phyloP scores from a whole-genome alignment of 306 rosid species.

The Cajanus cajan region DNA sequence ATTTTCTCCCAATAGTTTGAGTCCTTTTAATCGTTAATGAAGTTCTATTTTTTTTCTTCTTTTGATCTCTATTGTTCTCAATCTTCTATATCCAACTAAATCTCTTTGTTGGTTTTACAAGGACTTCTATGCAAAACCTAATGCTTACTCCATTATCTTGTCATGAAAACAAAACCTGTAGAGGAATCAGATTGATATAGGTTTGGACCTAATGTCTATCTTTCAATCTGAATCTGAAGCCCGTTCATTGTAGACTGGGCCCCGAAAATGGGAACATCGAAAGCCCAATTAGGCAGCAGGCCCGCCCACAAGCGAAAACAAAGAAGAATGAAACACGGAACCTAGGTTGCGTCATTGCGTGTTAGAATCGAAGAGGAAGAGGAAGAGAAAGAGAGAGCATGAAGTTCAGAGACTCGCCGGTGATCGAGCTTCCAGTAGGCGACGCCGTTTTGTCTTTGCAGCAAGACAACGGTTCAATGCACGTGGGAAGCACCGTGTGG shows the following conservation, averaged over 20 bases:
- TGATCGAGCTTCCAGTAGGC: slow-evolving; percentile 71
- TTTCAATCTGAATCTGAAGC: too few relatives aligned
- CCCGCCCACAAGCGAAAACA: background rate
- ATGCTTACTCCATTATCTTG: too few relatives aligned
- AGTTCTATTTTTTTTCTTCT: too few relatives aligned
- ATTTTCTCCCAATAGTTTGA: too few relatives aligned
- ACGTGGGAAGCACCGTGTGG: slow-evolving; percentile 95
- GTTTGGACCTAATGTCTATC: background rate
- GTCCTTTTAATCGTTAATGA: too few relatives aligned
- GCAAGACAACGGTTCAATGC: slow-evolving; percentile 87
- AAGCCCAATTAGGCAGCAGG: too few relatives aligned
- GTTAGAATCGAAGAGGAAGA: background rate
- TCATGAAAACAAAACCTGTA: background rate
- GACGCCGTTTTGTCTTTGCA: slow-evolving; percentile 59
- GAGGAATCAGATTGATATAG: background rate
- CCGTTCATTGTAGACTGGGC: too few relatives aligned
- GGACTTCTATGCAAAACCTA: too few relatives aligned
- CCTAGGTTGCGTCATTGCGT: background rate
- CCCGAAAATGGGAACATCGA: background rate
- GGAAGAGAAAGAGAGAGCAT: slow-evolving; percentile 14
- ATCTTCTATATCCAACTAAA: too few relatives aligned
- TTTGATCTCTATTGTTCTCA: too few relatives aligned
- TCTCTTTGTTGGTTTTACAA: too few relatives aligned
- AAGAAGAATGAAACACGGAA: too few relatives aligned
- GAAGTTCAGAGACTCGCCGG: slow-evolving; percentile 94